Evolutionary conservation across 1,284 basidiomycete genomes (phyloP), one percentile per base, ranked within the genome.

Genomic region (Paramarasmius palmivorus): DNA sequence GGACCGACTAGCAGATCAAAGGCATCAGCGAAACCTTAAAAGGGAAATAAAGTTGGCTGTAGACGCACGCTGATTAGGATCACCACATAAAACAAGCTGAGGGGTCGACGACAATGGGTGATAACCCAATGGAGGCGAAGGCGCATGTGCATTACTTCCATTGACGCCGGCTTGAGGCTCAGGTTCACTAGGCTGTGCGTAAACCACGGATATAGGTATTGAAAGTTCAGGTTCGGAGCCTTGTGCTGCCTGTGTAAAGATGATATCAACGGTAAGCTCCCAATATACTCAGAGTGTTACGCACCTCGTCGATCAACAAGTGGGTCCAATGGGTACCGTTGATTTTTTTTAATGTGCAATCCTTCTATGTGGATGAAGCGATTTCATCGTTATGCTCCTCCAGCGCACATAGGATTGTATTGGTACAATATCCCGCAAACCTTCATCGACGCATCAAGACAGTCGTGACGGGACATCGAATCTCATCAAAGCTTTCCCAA

Each of bases 241-340:
- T 69, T 78, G 75, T 4, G 75, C 76, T 19, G 75, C 75, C 75
- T 77, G 56, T 4, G 39, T 12, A 42, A 45, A 26, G 12, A 12
- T 9, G 26, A 22, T 47, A 12, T 34, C 19, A 53, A 45, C 15
- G 20, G 38, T 32, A 26, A 1, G 17, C 5, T 22, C 36, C 20
- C 14, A 8, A 37, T 38, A 37, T 19, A 14, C 36, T 23, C 2
- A 35, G 22, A 26, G 41, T 12, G 9, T n/a, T 4, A 47, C 59
- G 34, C 44, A 74, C 75, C 62, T 78, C 76, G 51, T 78, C 76
- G 51, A 78, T 76, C 2, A 78, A 52, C 3, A 78, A 62, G 65
- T 78, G 76, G 1, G 75, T 76, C 74, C 75, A 78, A 59, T 78
- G 76, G 73, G 75, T 42, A 68, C 62, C 7, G 68, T 29, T 42